These are phyloP conservation scores for Phytophthora europaea DNA, from an alignment of 352 stramenopile species.

Conservation along the genomic window DNA sequence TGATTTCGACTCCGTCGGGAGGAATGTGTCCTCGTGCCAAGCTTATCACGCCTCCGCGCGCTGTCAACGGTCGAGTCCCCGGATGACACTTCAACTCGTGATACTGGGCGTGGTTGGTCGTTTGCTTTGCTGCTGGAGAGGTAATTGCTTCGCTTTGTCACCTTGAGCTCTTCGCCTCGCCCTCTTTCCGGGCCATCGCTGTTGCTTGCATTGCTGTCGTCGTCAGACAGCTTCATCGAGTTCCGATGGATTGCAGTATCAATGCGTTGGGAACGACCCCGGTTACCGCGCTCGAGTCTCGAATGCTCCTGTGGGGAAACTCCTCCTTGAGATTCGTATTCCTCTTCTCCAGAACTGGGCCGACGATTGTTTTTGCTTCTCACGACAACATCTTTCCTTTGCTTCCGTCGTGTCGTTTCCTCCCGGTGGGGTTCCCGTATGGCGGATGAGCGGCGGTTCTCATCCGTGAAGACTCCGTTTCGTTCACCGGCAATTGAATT, in stretches of 20 bases:
- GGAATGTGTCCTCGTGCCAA: neutral
- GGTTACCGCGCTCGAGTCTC: neutral
- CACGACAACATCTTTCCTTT: neutral
- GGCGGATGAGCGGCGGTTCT: neutral
- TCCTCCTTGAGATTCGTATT: neutral
- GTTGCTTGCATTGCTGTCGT: neutral
- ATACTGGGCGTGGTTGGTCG: neutral
- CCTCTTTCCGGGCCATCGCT: neutral
- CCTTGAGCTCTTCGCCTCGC: neutral
- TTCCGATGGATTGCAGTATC: neutral
- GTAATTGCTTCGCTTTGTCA: neutral
- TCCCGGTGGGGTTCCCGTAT: neutral
- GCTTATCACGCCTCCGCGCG: neutral
- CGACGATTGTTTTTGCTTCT: neutral
- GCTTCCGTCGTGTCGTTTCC: neutral
- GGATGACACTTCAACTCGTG: neutral
- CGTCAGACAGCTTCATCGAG: neutral
- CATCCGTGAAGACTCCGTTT: neutral
- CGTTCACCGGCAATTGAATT: neutral
- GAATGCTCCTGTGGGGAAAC: neutral
- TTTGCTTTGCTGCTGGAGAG: neutral
- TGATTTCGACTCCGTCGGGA: conserved; percentile 22
- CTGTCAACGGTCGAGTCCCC: neutral
- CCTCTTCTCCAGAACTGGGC: neutral
- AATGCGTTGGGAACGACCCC: neutral